Base-by-base conservation (phyloP, 441 rosid species). In the Adansonia madagascariensis region DNA sequence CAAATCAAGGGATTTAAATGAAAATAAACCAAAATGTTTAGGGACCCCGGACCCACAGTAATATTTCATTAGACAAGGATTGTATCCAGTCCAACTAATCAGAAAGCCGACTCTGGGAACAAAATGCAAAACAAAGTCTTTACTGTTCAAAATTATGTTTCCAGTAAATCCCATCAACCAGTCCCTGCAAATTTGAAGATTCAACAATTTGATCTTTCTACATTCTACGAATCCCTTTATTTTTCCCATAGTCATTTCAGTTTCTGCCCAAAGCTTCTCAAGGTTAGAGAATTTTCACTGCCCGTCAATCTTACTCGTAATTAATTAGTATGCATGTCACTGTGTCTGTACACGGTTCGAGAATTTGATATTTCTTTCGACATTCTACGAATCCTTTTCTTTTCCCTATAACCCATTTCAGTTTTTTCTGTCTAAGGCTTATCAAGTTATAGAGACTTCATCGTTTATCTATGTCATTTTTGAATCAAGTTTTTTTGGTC, bases 301-400 rank as follows among this genome's bases (percentile, higher is more conserved):
- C 6, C 3, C 55, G 0, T 10, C 56, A 6, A n/a, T 8, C 31
- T 66, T 41, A 24, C 20, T 35, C 39, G 39, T 35, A 35, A 35
- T 35, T 35, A 35, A 35, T 35, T 35, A 35, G 39, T 35, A 35
- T 35, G 39, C 39, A 35, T 35, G 39, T 35, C 39, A 35, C 4
- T 35, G 39, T 35, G 39, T 35, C 39, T 35, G 39, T 35, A 35
- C 39, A 35, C 39, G 4, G 39, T 35, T 35, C 39, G 39, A 35
- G 35, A 22, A 18, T 18, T 68, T 68, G 11, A 22, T 68, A 10
- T 12, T 46, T 68, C 56, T 47, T 68, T 68, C 17, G 12, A 68
- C 57, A 68, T 68, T 68, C 17, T 44, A 22, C 43, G 67, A 24
- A 49, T 69, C 18, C 78, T 18, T 68, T 75, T 79, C 78, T n/a